Percentiles rank a stretch among this genome's conserved stretches.
Conservation (phyloP, 2,329 filamentous ascomycete genomes). For the Hypocrella siamensis region DNA sequence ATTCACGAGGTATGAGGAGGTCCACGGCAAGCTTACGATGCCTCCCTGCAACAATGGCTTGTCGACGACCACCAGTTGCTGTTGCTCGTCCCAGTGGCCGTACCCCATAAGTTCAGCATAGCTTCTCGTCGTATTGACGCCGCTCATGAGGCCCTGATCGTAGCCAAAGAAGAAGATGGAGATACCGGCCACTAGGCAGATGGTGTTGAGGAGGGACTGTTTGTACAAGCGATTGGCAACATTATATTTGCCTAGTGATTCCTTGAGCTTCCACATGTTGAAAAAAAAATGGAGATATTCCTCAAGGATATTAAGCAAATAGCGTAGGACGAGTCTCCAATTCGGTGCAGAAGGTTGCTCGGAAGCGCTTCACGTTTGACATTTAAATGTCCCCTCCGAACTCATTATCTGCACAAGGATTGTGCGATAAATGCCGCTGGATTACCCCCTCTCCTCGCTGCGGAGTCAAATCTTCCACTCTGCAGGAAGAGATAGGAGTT, state of each 20-base stretch:
- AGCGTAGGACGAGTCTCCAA: background rate
- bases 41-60: slow-evolving; percentile 34
- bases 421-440: too few species aligned
- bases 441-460: too few species aligned
- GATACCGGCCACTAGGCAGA: slow-evolving; percentile 47
- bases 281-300: background rate
- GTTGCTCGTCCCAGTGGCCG: slow-evolving; percentile 29
- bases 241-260: slow-evolving; percentile 6
- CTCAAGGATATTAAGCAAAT: background rate
- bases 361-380: too few species aligned
- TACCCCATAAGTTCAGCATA: slow-evolving; percentile 28
- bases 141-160: slow-evolving; percentile 38
- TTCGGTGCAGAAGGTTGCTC: too few species aligned
- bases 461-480: too few species aligned
- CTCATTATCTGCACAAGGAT: too few species aligned
- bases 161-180: slow-evolving; percentile 30
- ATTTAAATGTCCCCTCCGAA: too few species aligned
- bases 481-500: too few species aligned
- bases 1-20: too few species aligned
- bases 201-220: slow-evolving; percentile 36
- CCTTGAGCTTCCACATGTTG: slow-evolving; percentile 1
- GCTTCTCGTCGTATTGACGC: slow-evolving; percentile 25
- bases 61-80: slow-evolving; percentile 38
- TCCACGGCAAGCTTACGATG: slow-evolving; percentile 16
- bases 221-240: slow-evolving; percentile 40